Conservation (phyloP, 208 protist genomes). For the Angomonas deanei region DNA sequence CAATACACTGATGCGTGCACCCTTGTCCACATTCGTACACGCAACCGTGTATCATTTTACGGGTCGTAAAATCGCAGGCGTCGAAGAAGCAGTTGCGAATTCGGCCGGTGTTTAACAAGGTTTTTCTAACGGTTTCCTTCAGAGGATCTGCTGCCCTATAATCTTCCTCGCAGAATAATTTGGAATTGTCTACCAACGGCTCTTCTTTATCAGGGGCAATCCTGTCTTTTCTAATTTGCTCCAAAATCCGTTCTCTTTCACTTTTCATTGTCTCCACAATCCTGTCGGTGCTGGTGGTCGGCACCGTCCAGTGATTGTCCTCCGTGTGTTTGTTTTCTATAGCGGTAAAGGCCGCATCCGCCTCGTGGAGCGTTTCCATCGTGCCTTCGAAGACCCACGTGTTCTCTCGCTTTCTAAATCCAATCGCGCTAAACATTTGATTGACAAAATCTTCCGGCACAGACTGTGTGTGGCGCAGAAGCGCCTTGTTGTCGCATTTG, state of each 20-base stretch:
- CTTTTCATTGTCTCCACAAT: background rate
- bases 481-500: conserved; percentile 35
- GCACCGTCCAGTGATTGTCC: conserved; percentile 3
- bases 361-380: conserved; percentile 24
- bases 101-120: conserved; percentile 65
- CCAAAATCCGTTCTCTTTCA: conserved; percentile 1
- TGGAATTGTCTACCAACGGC: background rate
- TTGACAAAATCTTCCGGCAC: conserved; percentile 27
- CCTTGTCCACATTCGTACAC: conserved; percentile 71
- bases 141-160: conserved; percentile 34
- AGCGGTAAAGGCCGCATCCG: conserved; percentile 33
- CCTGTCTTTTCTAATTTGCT: background rate
- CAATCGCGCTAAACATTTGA: conserved; percentile 44
- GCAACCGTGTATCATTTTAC: conserved; percentile 63
- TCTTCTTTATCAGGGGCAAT: background rate
- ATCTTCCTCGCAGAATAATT: conserved; percentile 26
- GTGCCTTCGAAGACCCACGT: conserved; percentile 44
- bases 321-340: conserved; percentile 43
- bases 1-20: conserved; percentile 49
- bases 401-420: conserved; percentile 33
- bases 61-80: conserved; percentile 48
- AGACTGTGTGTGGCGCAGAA: conserved; percentile 18
- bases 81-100: conserved; percentile 80
- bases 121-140: conserved; percentile 35
- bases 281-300: background rate